These are phyloP conservation scores for Cutaneotrichosporon sp. DNA, from an alignment of 1,284 basidiomycete genomes.

Conservation along the genomic window DNA sequence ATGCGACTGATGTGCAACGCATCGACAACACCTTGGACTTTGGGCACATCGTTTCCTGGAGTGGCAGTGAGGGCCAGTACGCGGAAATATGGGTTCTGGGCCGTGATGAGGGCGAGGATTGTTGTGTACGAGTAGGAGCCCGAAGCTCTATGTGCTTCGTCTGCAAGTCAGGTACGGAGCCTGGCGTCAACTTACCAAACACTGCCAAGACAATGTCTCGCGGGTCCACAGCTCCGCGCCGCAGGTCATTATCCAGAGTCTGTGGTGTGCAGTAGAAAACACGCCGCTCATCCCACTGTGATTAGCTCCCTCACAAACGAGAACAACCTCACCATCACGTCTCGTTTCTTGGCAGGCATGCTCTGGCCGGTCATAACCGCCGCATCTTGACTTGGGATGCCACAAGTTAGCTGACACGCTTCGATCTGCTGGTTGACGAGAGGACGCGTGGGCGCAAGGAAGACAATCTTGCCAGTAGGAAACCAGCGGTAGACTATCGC, in stretches of 20 bases:
- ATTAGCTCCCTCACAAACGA: conserved; percentile 18
- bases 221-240: conserved; percentile 70
- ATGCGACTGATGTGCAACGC: conserved; percentile 94
- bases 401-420: conserved; percentile 90
- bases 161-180: conserved; percentile 54
- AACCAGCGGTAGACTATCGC: conserved; percentile 83
- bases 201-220: conserved; percentile 68
- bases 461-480: conserved; percentile 87
- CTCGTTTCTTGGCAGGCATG: conserved; percentile 55
- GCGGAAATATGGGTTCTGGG: conserved; percentile 89
- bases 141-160: conserved; percentile 93
- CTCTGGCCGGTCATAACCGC: conserved; percentile 79
- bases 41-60: conserved; percentile 80
- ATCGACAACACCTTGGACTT: conserved; percentile 88
- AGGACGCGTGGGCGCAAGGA: conserved; percentile 93
- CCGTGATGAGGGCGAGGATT: conserved; percentile 85
- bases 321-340: conserved; percentile 61
- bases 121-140: conserved; percentile 92
- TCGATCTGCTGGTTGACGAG: conserved; percentile 92
- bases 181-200: conserved; percentile 59
- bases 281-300: conserved; percentile 62
- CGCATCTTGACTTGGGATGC: conserved; percentile 84
- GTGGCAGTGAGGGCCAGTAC: conserved; percentile 93
- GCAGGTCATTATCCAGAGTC: conserved; percentile 86
- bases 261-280: conserved; percentile 99